Percentiles rank a stretch among this genome's conserved stretches.
phyloP scores from a whole-genome alignment of 768 basidiomycete genomes.

The Favolaschia claudopus region DNA sequence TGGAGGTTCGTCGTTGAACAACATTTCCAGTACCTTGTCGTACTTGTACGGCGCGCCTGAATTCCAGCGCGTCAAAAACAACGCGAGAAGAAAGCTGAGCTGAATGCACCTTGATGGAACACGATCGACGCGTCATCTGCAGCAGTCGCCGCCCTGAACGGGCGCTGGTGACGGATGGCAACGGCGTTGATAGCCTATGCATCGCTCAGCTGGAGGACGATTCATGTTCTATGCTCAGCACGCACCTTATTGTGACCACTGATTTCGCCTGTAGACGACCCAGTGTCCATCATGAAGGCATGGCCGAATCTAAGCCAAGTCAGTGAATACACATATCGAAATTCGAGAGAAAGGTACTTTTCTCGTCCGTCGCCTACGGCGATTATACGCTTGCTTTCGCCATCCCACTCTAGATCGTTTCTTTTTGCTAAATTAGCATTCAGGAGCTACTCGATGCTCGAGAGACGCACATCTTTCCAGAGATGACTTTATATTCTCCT shows the following conservation, averaged over 20 bases:
- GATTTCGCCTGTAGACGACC: conserved; percentile 88
- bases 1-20: neutral
- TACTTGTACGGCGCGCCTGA: conserved; percentile 88
- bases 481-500: conserved; percentile 78
- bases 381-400: conserved; percentile 95
- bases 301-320: conserved; percentile 70
- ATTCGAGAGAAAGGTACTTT: conserved; percentile 56
- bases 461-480: conserved; percentile 71
- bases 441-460: neutral
- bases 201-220: neutral
- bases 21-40: conserved; percentile 62
- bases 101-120: conserved; percentile 74
- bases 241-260: conserved; percentile 86
- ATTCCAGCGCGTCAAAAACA: neutral
- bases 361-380: conserved; percentile 93
- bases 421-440: conserved; percentile 45
- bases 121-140: conserved; percentile 84
- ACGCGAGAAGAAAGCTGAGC: neutral
- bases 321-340: neutral
- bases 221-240: neutral
- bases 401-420: conserved; percentile 96
- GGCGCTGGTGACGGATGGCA: conserved; percentile 85
- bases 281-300: conserved; percentile 85
- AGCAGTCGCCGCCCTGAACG: conserved; percentile 90
- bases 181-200: conserved; percentile 84